phyloP scores from a whole-genome alignment of 176 grass and related monocot genomes.

The Pontederia crassipes region DNA sequence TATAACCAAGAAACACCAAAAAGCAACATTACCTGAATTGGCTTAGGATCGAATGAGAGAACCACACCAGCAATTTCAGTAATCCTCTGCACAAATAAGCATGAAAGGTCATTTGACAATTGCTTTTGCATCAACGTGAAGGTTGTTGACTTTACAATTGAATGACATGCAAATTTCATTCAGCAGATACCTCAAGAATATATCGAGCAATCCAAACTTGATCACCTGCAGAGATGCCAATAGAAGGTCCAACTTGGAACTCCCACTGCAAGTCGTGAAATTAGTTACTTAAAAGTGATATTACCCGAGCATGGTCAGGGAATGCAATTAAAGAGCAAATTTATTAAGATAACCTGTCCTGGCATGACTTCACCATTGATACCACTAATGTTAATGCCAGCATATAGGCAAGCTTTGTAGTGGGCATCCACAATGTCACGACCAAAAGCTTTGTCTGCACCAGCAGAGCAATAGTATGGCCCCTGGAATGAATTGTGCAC shows the following conservation, averaged over 20 bases:
- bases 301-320: not conserved
- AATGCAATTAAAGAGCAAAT: not conserved
- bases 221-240: constrained; percentile 18
- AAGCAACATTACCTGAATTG: constrained; percentile 1
- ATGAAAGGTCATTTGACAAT: not conserved
- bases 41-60: constrained; percentile 5
- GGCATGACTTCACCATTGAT: constrained; percentile 21
- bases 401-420: constrained; percentile 19
- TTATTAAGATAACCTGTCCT: constrained; percentile 1
- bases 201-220: constrained; percentile 9
- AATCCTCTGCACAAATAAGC: not conserved
- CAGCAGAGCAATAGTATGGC: constrained; percentile 11
- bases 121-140: no score
- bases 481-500: not conserved
- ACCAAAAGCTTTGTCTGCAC: constrained; percentile 16
- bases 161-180: not conserved
- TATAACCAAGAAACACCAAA: not conserved
- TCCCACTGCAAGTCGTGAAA: constrained; percentile 8
- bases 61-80: constrained; percentile 6
- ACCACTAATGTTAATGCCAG: constrained; percentile 11
- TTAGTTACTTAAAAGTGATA: not conserved
- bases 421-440: constrained; percentile 17
- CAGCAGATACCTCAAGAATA: constrained; percentile 18
- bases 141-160: no score
- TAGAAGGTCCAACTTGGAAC: constrained; percentile 16